A percentile compares a stretch with the other conserved stretches of the same genome.
These are phyloP conservation scores for Lycium barbarum DNA, from an alignment of 257 asterid species.

Conservation along the genomic window DNA sequence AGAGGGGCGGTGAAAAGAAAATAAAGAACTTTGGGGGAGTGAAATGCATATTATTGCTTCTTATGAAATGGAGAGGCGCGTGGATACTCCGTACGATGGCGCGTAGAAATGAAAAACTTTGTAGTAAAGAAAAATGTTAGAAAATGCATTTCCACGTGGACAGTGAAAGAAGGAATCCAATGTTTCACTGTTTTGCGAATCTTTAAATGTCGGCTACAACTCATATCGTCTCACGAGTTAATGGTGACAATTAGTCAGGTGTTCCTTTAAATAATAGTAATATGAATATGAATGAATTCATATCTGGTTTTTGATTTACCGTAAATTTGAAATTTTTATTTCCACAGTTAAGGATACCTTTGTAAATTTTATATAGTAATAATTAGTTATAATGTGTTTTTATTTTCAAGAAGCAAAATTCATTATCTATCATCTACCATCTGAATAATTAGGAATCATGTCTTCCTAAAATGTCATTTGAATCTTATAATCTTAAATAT, in stretches of 20 bases:
- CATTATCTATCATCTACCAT: no score
- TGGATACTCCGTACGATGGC: background rate
- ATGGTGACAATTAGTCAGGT: background rate
- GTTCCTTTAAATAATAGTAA: background rate
- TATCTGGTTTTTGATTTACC: no score
- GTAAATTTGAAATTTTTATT: no score
- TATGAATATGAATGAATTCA: no score
- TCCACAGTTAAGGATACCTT: no score
- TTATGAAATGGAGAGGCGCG: conserved; percentile 25
- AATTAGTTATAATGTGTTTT: no score
- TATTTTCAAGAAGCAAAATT: no score
- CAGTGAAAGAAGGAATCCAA: conserved; percentile 36
- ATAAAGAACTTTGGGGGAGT: background rate
- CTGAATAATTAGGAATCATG: no score
- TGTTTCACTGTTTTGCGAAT: conserved; percentile 32
- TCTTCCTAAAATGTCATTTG: no score
- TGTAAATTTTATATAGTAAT: no score
- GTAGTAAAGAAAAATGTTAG: background rate
- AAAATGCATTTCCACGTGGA: conserved; percentile 31
- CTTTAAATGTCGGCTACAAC: conserved; percentile 22
- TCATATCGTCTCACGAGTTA: conserved; percentile 27
- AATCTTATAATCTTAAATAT: no score
- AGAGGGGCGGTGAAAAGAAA: background rate
- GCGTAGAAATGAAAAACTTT: background rate
- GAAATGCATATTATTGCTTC: background rate